A percentile compares a stretch with the other conserved stretches of the same genome.
These are phyloP conservation scores for Erodium maritimum DNA, from an alignment of 345 rosid species.

Conservation along the genomic window DNA sequence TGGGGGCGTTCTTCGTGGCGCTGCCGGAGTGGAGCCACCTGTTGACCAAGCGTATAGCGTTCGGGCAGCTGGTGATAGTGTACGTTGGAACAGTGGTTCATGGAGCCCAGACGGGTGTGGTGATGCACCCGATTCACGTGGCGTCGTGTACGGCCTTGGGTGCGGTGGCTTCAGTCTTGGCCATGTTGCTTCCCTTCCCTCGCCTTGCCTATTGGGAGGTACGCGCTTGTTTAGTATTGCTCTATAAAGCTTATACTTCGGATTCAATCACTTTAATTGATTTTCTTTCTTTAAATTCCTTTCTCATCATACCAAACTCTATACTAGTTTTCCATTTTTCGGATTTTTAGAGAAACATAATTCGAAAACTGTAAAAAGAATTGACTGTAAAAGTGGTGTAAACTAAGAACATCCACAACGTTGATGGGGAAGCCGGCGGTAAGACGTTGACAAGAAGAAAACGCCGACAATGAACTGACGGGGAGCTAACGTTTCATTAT, in stretches of 20 bases:
- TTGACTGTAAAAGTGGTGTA: no score
- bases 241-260: conserved; percentile 4
- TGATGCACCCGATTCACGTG: conserved; percentile 48
- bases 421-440: no score
- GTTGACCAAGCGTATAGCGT: conserved; percentile 63
- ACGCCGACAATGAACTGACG: no score
- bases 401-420: no score
- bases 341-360: no score
- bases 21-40: conserved; percentile 52
- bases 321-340: no score
- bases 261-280: no score
- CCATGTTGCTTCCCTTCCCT: conserved; percentile 63
- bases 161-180: conserved; percentile 56
- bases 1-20: conserved; percentile 52
- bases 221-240: conserved; percentile 46
- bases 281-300: no score
- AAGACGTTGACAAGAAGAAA: no score
- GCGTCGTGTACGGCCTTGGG: conserved; percentile 65
- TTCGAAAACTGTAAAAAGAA: no score
- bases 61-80: conserved; percentile 64
- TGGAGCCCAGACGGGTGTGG: conserved; percentile 23
- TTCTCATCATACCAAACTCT: no score
- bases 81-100: conserved; percentile 41
- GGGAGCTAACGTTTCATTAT: no score
- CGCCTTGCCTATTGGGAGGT: conserved; percentile 55